Base-by-base conservation (phyloP, 305 asterid genomes). In the Solanum hybrid region DNA sequence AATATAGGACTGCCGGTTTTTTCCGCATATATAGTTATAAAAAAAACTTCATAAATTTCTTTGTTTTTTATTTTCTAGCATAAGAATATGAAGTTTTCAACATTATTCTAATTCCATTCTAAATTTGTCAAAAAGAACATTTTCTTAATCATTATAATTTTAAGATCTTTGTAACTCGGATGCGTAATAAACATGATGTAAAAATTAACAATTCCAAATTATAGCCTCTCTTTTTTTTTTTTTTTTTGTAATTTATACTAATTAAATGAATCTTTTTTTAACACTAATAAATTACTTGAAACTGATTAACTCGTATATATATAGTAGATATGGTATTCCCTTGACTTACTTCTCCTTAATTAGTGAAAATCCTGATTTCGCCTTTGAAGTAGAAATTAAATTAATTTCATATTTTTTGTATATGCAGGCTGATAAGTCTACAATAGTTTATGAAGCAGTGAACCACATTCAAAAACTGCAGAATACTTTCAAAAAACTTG, bases 381-480 rank as follows among this genome's bases (percentile, higher is more conserved):
- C 8, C 17, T 7, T 1, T 13, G 36, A 13, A 38, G 27, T 26
- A 40, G n/a, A 82, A 82, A 11, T 42, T 46, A 27, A 82, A 16
- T 11, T 16, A 36, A 75, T 75, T 75, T 29, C 22, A 13, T 75
- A 6, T 2, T 75, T 17, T 46, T 34, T 34, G 4, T 46, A 31
- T 66, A 7, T 71, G 90, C 93, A 93, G 98, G 92, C 91, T 6
- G 98, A 93, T 91, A 94, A 95, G 90, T 91, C 96, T 64, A 93
- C 93, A 31, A 92, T 94, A 5, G 94, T 95, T n/a, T 94, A 93
- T 38, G 95, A 93, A 91, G 95, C 96, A 1, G 89, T 91, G 84
- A 92, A 79, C 24, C 88, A 79, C 91, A 93, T 94, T 5, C 92
- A 84, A 87, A 75, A 87, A 20, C 86, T 95, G 40, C 79, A 93